Evolutionary conservation across 164 flowering plant genomes (phyloP), one percentile per base, ranked within the genome.

Genomic region (Malania oleifera): DNA sequence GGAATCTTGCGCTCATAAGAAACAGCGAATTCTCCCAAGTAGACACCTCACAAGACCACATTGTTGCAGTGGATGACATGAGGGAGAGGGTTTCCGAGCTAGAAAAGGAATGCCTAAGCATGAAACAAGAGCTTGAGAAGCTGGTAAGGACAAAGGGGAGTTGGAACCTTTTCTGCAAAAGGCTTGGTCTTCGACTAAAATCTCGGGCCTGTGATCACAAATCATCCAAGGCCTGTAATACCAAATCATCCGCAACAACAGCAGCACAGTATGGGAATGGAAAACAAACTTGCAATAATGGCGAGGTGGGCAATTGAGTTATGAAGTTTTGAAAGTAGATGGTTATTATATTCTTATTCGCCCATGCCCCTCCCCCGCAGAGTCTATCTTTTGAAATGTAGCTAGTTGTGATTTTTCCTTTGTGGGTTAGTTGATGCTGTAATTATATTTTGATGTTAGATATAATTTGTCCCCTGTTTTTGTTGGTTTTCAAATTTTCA

Each of bases 61-160:
- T 50, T 9, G 44, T 40, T 15, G 69, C 44, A 0, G 50, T 61
- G 24, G 70, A 67, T 15, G 61, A 64, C 37, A 66, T 76, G 71
- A 70, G 37, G 55, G 69, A 61, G 20, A 61, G 80, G 0, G 75
- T 76, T 3, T 61, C 62, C 2, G 75, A 73, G 60, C 73, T 76
- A 15, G 77, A 76, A 57, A 73, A 73, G 17, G 77, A 73, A 40
- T 76, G 80, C 52, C 24, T 50, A 34, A 57, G 41, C 69, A 73
- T 76, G 71, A 76, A 68, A 54, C 48, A 68, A 41, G 77, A 73
- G 47, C 57, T 76, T 19, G 69, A 76, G 15, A 76, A 76, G 12
- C 46, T 43, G 22, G 46, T 43, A 22, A 43, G 46, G 5, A 22
- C 46, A 43, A 43, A 43, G 46, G 46, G 46, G 22, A 43, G 46